Evolutionary conservation across 495 filamentous ascomycete species (phyloP).

Genomic region (Neurospora sp.): DNA sequence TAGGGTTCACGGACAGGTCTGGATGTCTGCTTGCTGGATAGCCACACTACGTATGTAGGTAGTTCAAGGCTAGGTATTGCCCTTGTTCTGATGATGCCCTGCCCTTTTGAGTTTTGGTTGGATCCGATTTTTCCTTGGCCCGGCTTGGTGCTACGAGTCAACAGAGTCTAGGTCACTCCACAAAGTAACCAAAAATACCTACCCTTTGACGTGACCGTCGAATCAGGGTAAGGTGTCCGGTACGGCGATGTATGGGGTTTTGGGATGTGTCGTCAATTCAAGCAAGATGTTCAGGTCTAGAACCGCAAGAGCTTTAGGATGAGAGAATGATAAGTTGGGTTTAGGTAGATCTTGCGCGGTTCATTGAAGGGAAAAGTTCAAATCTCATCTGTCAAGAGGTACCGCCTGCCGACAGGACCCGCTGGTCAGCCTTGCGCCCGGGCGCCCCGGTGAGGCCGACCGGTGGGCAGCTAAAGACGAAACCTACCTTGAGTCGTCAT

Average conservation of each 20-base stretch:
- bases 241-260: not conserved
- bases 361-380: not conserved
- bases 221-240: not conserved
- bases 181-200: not conserved
- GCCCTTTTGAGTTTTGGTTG: not conserved
- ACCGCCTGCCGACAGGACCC: not conserved
- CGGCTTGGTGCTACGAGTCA: not conserved
- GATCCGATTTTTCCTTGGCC: not conserved
- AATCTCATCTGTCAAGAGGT: not conserved
- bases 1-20: not conserved
- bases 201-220: not conserved
- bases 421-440: not conserved
- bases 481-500: not conserved
- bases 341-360: not conserved
- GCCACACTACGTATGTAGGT: not conserved
- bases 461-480: not conserved
- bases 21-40: not conserved
- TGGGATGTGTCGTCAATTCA: not conserved
- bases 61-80: not conserved
- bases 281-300: not conserved
- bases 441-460: not conserved
- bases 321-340: not conserved
- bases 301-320: not conserved
- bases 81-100: not conserved
- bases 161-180: not conserved